These are phyloP conservation scores for Dactylellina drechsleri DNA, from an alignment of 2,329 filamentous ascomycete species.

Conservation along the genomic window DNA sequence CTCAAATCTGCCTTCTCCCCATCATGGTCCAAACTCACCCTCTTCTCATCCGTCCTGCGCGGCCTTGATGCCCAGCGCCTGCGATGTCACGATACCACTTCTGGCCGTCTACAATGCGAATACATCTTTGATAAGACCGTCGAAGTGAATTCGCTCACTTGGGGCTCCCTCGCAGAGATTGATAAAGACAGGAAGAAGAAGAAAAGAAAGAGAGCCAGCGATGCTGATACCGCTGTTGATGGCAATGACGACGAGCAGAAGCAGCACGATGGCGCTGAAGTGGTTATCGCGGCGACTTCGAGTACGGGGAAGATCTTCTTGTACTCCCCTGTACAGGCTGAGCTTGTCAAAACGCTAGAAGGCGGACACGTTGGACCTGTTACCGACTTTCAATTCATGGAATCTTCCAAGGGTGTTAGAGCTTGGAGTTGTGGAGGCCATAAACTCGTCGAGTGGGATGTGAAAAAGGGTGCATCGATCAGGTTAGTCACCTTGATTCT, in stretches of 20 bases:
- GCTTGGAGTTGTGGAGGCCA: conserved; percentile 69
- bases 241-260: conserved; percentile 35
- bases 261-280: conserved; percentile 57
- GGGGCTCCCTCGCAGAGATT: conserved; percentile 63
- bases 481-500: conserved; percentile 61
- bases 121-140: conserved; percentile 65
- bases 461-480: conserved; percentile 63
- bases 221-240: conserved; percentile 59
- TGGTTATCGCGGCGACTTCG: conserved; percentile 66
- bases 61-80: conserved; percentile 67
- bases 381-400: conserved; percentile 66
- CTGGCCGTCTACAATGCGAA: conserved; percentile 66
- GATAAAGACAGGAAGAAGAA: conserved; percentile 63
- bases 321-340: conserved; percentile 65
- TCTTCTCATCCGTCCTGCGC: conserved; percentile 68
- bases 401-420: conserved; percentile 61
- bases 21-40: conserved; percentile 65
- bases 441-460: conserved; percentile 67
- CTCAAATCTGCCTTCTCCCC: conserved; percentile 66
- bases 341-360: conserved; percentile 63
- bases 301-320: conserved; percentile 65
- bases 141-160: conserved; percentile 66
- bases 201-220: conserved; percentile 65
- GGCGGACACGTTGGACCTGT: conserved; percentile 65
- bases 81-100: conserved; percentile 66